A percentile compares a stretch with the other conserved stretches of the same genome.
These are phyloP conservation scores for Aspergillus steynii DNA, from an alignment of 495 filamentous ascomycete species.

Conservation along the genomic window DNA sequence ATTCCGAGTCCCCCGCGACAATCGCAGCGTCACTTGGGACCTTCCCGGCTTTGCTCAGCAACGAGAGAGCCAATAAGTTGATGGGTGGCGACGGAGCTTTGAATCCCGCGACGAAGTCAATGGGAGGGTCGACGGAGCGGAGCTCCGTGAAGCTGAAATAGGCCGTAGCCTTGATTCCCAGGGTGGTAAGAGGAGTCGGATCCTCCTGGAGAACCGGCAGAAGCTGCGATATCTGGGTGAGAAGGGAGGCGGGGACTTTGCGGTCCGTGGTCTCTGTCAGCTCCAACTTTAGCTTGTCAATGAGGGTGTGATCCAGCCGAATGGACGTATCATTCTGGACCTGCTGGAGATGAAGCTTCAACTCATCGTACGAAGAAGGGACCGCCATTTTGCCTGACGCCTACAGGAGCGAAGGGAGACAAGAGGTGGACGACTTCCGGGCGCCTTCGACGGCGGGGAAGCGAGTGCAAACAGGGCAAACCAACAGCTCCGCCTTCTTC, in stretches of 20 bases:
- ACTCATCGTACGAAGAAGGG: conserved; percentile 40
- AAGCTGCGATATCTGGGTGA: conserved; percentile 48
- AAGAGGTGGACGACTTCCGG: neutral
- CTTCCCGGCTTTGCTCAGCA: conserved; percentile 70
- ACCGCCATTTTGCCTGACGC: conserved; percentile 32
- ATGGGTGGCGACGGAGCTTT: conserved; percentile 61
- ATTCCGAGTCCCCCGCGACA: conserved; percentile 62
- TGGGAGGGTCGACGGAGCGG: conserved; percentile 44
- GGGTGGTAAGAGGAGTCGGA: conserved; percentile 48
- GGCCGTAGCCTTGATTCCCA: conserved; percentile 38
- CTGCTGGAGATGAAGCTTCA: conserved; percentile 37
- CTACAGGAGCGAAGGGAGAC: neutral
- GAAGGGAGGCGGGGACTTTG: conserved; percentile 38
- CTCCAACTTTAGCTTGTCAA: conserved; percentile 46
- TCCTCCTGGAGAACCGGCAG: conserved; percentile 52
- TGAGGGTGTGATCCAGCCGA: conserved; percentile 33
- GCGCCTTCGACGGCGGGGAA: conserved; percentile 16
- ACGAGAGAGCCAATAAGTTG: conserved; percentile 67
- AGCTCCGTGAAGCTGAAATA: conserved; percentile 47
- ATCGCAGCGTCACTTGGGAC: conserved; percentile 63
- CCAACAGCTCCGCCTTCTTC: conserved; percentile 11
- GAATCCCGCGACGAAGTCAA: conserved; percentile 53
- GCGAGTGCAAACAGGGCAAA: conserved; percentile 31
- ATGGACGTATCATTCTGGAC: conserved; percentile 39
- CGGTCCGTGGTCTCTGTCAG: conserved; percentile 38